Evolutionary conservation across 2,329 filamentous ascomycete species (phyloP).

Genomic region (Xylaria sp.): DNA sequence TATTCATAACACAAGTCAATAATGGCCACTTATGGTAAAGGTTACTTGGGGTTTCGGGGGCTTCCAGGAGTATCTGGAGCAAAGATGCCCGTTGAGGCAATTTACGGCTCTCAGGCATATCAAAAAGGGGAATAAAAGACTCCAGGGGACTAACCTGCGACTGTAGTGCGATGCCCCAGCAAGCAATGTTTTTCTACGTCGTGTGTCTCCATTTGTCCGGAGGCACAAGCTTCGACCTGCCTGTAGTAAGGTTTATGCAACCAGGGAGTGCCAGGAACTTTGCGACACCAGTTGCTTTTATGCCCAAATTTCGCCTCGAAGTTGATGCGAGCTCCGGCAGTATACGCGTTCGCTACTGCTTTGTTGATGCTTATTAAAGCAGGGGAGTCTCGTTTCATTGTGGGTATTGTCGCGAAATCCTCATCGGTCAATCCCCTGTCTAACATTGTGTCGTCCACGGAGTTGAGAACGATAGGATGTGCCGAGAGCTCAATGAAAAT

Average conservation of each 20-base stretch:
- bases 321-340: slow-evolving; percentile 17
- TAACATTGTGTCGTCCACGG: slow-evolving; percentile 54
- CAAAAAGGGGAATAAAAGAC: too few species aligned
- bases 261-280: slow-evolving; percentile 42
- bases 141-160: too few species aligned
- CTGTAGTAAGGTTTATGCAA: slow-evolving; percentile 46
- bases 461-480: slow-evolving; percentile 57
- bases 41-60: too few species aligned
- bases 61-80: too few species aligned
- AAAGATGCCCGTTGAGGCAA: too few species aligned
- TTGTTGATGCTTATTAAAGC: slow-evolving; percentile 17
- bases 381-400: slow-evolving; percentile 46
- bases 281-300: slow-evolving; percentile 20
- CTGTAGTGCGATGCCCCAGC: slow-evolving; percentile 47
- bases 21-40: too few species aligned
- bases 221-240: slow-evolving; percentile 38
- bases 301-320: slow-evolving; percentile 25
- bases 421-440: slow-evolving; percentile 46
- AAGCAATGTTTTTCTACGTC: slow-evolving; percentile 52
- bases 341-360: slow-evolving; percentile 11
- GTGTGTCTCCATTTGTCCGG: slow-evolving; percentile 37
- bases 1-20: too few species aligned
- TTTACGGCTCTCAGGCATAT: too few species aligned
- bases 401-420: slow-evolving; percentile 49
- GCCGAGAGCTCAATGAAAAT: slow-evolving; percentile 56